Percentiles rank a stretch among this genome's conserved stretches.
Evolutionary conservation across 129 eudicot genomes (phyloP).

Genomic region (Artemisia annua): DNA sequence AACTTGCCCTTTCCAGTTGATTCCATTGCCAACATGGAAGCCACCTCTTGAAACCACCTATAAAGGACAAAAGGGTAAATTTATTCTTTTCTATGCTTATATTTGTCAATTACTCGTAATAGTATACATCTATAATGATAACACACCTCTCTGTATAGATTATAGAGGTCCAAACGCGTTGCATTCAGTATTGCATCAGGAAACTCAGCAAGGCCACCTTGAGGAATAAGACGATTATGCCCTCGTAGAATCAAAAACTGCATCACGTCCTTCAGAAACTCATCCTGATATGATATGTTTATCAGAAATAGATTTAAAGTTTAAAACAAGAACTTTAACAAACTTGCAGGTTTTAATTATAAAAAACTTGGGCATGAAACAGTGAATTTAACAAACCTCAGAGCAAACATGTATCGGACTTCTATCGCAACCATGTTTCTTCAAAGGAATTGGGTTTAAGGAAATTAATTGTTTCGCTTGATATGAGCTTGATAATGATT

Average conservation of each 20-base stretch:
- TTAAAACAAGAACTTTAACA: neutral
- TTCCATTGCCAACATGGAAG: conserved; percentile 98
- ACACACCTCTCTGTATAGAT: conserved; percentile 91
- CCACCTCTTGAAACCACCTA: conserved; percentile 99
- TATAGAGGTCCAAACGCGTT: conserved; percentile 89
- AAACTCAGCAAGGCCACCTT: conserved; percentile 98
- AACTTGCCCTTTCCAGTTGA: conserved; percentile 99
- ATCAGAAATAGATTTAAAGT: neutral
- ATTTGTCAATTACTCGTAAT: neutral
- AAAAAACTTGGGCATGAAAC: neutral
- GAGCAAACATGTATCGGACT: conserved; percentile 91
- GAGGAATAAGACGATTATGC: conserved; percentile 96
- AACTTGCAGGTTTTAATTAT: neutral
- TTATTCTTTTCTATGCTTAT: neutral
- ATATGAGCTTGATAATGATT: conserved; percentile 56
- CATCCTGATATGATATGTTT: conserved; percentile 57
- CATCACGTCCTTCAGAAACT: conserved; percentile 93
- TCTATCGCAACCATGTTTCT: conserved; percentile 95
- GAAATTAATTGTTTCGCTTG: conserved; percentile 87
- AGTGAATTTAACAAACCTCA: conserved; percentile 54
- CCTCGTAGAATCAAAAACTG: conserved; percentile 94
- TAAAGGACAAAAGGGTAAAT: conserved; percentile 22
- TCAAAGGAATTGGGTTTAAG: conserved; percentile 85
- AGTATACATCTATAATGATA: neutral
- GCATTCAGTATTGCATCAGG: conserved; percentile 98